Evolutionary conservation across 495 filamentous ascomycete species (phyloP).

Genomic region (Podospora fimiseda): DNA sequence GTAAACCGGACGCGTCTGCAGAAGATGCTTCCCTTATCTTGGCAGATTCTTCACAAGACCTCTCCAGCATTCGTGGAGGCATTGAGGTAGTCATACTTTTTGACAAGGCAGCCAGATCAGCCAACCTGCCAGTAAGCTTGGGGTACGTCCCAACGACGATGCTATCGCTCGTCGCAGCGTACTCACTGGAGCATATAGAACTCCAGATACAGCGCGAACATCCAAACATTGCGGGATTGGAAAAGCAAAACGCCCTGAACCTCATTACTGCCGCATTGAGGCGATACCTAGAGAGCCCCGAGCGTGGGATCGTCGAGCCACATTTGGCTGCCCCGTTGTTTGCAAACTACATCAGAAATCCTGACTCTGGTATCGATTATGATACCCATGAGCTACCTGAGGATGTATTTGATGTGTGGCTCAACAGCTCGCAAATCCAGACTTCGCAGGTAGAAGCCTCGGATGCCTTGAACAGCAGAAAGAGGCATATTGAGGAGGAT

Average conservation of each 20-base stretch:
- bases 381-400: slow-evolving; percentile 29
- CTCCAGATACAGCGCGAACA: slow-evolving; percentile 24
- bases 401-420: slow-evolving; percentile 31
- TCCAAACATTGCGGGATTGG: slow-evolving; percentile 23
- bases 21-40: slow-evolving; percentile 14
- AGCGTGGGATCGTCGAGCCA: slow-evolving; percentile 20
- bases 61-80: slow-evolving; percentile 9
- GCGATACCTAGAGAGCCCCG: slow-evolving; percentile 26
- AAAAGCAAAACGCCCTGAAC: slow-evolving; percentile 37
- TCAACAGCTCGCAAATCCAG: slow-evolving; percentile 7
- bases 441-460: background rate
- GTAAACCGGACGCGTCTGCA: background rate
- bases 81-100: slow-evolving; percentile 37
- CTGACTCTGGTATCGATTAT: slow-evolving; percentile 28
- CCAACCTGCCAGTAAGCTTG: slow-evolving; percentile 12
- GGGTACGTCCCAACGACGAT: slow-evolving; percentile 17
- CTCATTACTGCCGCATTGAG: slow-evolving; percentile 25
- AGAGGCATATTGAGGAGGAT: slow-evolving; percentile 23
- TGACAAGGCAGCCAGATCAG: slow-evolving; percentile 31
- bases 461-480: slow-evolving; percentile 21
- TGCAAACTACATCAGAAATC: slow-evolving; percentile 26
- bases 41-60: slow-evolving; percentile 16
- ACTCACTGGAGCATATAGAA: slow-evolving; percentile 43
- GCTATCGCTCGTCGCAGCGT: slow-evolving; percentile 29
- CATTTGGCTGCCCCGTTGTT: slow-evolving; percentile 33